A percentile compares a stretch with the other conserved stretches of the same genome.
These are phyloP conservation scores for Termitomyces sp. DNA, from an alignment of 768 basidiomycete species.

Conservation along the genomic window DNA sequence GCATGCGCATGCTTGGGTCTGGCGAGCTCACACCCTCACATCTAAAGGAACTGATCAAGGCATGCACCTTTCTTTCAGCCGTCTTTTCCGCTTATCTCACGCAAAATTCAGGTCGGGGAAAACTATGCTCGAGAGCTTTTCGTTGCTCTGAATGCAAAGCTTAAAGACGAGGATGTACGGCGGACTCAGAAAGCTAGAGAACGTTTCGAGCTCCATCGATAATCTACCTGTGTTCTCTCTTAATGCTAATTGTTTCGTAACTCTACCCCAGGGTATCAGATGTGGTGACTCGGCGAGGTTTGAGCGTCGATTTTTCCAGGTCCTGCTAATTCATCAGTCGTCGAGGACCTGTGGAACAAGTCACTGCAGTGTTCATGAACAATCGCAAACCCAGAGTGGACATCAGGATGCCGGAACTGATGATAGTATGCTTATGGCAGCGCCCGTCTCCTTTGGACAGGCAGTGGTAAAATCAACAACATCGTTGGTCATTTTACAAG, in stretches of 20 bases:
- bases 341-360: not conserved
- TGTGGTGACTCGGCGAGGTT: not conserved
- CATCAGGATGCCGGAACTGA: not conserved
- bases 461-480: not conserved
- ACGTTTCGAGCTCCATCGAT: conserved; percentile 37
- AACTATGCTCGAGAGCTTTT: conserved; percentile 57
- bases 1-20: conserved; percentile 59
- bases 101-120: conserved; percentile 52
- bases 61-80: conserved; percentile 22
- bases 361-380: not conserved
- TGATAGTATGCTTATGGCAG: not conserved
- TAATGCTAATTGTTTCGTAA: not conserved
- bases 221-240: not conserved
- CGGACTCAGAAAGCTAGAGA: conserved; percentile 58
- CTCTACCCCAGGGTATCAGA: not conserved
- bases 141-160: conserved; percentile 54
- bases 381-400: not conserved
- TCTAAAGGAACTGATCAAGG: conserved; percentile 53
- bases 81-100: not conserved
- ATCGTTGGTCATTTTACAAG: not conserved
- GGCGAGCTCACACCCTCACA: conserved; percentile 51
- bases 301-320: not conserved
- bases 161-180: conserved; percentile 61
- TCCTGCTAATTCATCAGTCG: not conserved
- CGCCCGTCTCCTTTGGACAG: not conserved